A percentile compares a stretch with the other conserved stretches of the same genome.
phyloP scores from a whole-genome alignment of 202 grass and related monocot genomes.

The Schoenoplectus triqueter region DNA sequence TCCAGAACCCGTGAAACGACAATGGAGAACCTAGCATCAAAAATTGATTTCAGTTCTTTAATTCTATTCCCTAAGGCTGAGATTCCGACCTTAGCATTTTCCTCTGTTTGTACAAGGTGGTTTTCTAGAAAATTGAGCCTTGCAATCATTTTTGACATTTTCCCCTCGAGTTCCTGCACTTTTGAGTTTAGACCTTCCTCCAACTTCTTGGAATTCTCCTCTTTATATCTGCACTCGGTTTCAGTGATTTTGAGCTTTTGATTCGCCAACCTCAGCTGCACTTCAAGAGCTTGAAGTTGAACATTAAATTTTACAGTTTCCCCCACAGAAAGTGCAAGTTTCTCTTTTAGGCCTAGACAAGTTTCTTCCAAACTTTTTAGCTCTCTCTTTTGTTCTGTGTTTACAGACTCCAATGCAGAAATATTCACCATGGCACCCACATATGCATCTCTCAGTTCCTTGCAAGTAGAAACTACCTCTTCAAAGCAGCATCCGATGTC shows the following conservation, averaged over 20 bases:
- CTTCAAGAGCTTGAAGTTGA: conserved; percentile 60
- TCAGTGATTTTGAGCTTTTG: conserved; percentile 72
- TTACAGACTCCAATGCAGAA: conserved; percentile 49
- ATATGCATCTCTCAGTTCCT: conserved; percentile 55
- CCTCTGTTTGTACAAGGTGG: conserved; percentile 54
- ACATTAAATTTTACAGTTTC: conserved; percentile 53
- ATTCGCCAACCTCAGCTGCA: conserved; percentile 60
- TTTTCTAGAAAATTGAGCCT: conserved; percentile 52
- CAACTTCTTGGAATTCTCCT: conserved; percentile 47
- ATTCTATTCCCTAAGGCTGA: conserved; percentile 50
- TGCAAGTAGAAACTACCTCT: conserved; percentile 42
- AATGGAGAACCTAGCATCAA: conserved; percentile 34
- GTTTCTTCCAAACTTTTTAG: conserved; percentile 43
- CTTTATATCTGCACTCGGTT: conserved; percentile 66
- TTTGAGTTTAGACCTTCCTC: conserved; percentile 46
- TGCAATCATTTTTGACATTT: conserved; percentile 47
- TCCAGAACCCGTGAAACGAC: conserved; percentile 46
- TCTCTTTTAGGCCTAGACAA: conserved; percentile 50
- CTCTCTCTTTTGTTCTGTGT: conserved; percentile 49
- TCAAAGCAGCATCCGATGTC: conserved; percentile 43
- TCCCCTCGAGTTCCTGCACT: conserved; percentile 50
- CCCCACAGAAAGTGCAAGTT: conserved; percentile 41
- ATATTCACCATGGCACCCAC: conserved; percentile 46
- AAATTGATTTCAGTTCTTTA: conserved; percentile 49
- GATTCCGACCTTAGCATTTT: conserved; percentile 37